These are phyloP conservation scores for Keqinozyma sinolaborantium DNA, from an alignment of 1,139 yeast genomes.

Conservation along the genomic window DNA sequence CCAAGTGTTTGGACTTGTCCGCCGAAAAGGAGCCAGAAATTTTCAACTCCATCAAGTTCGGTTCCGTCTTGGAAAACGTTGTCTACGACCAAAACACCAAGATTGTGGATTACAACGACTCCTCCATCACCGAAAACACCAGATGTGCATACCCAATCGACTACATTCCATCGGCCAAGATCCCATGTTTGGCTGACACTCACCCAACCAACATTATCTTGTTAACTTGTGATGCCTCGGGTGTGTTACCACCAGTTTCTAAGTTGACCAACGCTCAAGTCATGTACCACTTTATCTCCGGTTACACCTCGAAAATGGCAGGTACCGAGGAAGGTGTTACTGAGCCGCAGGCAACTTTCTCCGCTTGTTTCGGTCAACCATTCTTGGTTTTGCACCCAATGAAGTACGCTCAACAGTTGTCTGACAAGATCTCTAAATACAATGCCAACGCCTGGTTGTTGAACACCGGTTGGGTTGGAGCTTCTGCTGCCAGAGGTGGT, in stretches of 20 bases:
- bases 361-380: constrained; percentile 99
- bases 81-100: constrained; percentile 78
- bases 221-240: constrained; percentile 97
- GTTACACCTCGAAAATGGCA: constrained; percentile 99
- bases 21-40: constrained; percentile 97
- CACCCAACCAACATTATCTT: constrained; percentile 93
- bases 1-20: constrained; percentile 89
- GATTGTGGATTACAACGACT: constrained; percentile 80
- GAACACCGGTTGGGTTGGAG: constrained; percentile 99
- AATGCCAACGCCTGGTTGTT: constrained; percentile 94
- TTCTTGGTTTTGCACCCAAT: constrained; percentile 98
- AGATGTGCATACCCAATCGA: constrained; percentile 99
- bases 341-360: constrained; percentile 97
- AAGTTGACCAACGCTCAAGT: constrained; percentile 93
- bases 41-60: constrained; percentile 90
- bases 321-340: constrained; percentile 99
- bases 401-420: constrained; percentile 95
- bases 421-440: constrained; percentile 87
- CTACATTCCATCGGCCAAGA: constrained; percentile 91
- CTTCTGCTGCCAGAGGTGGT: constrained; percentile 90
- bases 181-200: constrained; percentile 85
- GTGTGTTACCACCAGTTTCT: constrained; percentile 96
- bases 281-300: constrained; percentile 98
- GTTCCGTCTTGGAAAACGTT: constrained; percentile 92
- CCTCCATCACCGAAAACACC: constrained; percentile 90